Evolutionary conservation across 2,329 filamentous ascomycete species (phyloP).

Genomic region (Beauveria bassiana): DNA sequence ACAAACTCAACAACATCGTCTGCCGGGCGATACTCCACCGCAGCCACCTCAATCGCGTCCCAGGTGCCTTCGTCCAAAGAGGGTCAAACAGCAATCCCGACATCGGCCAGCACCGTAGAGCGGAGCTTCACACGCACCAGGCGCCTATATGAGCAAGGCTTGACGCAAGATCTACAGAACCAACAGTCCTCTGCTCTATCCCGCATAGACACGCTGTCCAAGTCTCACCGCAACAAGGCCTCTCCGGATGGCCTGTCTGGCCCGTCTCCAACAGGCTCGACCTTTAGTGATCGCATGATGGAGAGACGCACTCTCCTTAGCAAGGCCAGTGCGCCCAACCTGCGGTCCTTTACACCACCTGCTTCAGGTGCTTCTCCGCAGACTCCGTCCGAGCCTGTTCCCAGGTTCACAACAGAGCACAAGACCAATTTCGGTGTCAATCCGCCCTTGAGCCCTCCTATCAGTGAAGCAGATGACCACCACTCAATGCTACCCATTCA

Average conservation of each 20-base stretch:
- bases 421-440: conserved; percentile 23
- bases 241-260: conserved; percentile 42
- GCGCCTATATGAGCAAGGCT: conserved; percentile 73
- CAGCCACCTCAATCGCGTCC: conserved; percentile 70
- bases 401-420: conserved; percentile 28
- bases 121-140: conserved; percentile 62
- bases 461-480: conserved; percentile 68
- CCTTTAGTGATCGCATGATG: conserved; percentile 38
- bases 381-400: conserved; percentile 29
- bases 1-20: conserved; percentile 81
- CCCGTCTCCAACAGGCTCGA: conserved; percentile 37
- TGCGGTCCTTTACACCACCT: conserved; percentile 50
- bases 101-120: conserved; percentile 39
- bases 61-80: conserved; percentile 52
- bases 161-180: conserved; percentile 72
- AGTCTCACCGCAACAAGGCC: conserved; percentile 43
- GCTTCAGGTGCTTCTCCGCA: conserved; percentile 31
- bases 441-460: conserved; percentile 43
- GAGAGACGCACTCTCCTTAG: conserved; percentile 38
- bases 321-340: conserved; percentile 61
- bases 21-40: conserved; percentile 67
- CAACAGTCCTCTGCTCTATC: conserved; percentile 69
- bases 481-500: conserved; percentile 56
- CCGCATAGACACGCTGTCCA: conserved; percentile 71
- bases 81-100: conserved; percentile 29